Percentiles rank a stretch among this genome's conserved stretches.
These are phyloP conservation scores for Pseudonitzschia delicatissima DNA, from an alignment of 108 stramenopile species.

Conservation along the genomic window DNA sequence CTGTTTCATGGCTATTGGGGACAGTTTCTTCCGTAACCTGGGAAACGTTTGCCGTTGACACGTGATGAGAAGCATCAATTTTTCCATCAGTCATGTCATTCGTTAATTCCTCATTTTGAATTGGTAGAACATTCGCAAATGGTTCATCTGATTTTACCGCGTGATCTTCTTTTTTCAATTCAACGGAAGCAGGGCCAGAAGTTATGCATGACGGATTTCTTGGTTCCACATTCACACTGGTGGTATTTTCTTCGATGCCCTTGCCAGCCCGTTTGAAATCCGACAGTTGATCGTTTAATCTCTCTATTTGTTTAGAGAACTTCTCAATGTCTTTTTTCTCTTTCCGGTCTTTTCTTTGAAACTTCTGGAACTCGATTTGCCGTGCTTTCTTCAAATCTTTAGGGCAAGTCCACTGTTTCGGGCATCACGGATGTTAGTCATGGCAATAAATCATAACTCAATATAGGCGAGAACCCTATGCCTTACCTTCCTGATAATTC, in stretches of 20 bases:
- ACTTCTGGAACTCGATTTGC: constrained; percentile 55
- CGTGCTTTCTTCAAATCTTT: constrained; percentile 65
- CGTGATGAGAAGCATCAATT: background rate
- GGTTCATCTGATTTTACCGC: background rate
- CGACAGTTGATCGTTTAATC: constrained; percentile 5
- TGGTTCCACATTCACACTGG: background rate
- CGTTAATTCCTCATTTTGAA: background rate
- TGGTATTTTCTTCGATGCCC: background rate
- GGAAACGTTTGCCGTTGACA: background rate
- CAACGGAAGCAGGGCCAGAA: background rate
- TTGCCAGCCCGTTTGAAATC: background rate
- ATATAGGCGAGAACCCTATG: no score
- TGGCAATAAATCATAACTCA: no score
- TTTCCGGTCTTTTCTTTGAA: constrained; percentile 68
- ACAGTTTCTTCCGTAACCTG: background rate
- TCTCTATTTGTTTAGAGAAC: constrained; percentile 18
- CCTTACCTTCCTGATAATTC: constrained; percentile 45
- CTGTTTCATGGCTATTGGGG: background rate
- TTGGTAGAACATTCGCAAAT: background rate
- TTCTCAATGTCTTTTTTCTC: constrained; percentile 66
- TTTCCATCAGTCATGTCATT: background rate
- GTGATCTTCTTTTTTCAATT: background rate
- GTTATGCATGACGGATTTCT: background rate
- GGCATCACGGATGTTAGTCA: no score
- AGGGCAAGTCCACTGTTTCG: constrained; percentile 59